These are phyloP conservation scores for Truncatella angustata DNA, from an alignment of 2,329 filamentous ascomycete species.

Conservation along the genomic window DNA sequence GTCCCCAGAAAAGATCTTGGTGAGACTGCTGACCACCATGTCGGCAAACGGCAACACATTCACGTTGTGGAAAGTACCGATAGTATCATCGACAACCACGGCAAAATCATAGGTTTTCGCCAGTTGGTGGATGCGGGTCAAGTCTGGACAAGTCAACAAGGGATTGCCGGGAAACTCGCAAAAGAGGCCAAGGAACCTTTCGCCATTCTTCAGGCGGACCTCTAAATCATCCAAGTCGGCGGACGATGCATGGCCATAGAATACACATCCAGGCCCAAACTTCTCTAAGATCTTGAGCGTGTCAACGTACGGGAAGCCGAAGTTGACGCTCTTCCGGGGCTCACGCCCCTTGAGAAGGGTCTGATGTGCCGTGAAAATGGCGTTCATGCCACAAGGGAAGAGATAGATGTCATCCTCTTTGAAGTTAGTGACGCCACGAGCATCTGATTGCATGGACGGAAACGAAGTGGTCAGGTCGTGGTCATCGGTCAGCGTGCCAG, in stretches of 20 bases:
- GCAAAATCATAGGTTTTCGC: slow-evolving; percentile 85
- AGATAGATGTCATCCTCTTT: slow-evolving; percentile 86
- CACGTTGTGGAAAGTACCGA: slow-evolving; percentile 94
- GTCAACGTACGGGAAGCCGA: slow-evolving; percentile 97
- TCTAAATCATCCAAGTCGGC: slow-evolving; percentile 85
- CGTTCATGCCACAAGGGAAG: slow-evolving; percentile 88
- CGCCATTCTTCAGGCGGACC: slow-evolving; percentile 64
- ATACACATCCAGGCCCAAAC: slow-evolving; percentile 84
- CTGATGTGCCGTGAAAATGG: slow-evolving; percentile 86
- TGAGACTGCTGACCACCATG: slow-evolving; percentile 89
- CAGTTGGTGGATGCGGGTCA: slow-evolving; percentile 74
- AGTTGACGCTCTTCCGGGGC: slow-evolving; percentile 75
- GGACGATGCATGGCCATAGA: slow-evolving; percentile 79
- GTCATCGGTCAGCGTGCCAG: slow-evolving; percentile 76
- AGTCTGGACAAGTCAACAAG: slow-evolving; percentile 78
- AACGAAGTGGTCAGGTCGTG: slow-evolving; percentile 59
- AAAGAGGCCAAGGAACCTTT: slow-evolving; percentile 80
- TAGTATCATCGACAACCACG: slow-evolving; percentile 91
- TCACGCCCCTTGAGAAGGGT: slow-evolving; percentile 65
- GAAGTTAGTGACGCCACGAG: slow-evolving; percentile 61
- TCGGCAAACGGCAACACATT: slow-evolving; percentile 89
- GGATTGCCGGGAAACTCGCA: slow-evolving; percentile 96
- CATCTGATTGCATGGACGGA: slow-evolving; percentile 46
- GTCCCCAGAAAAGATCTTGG: slow-evolving; percentile 96
- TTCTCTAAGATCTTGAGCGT: slow-evolving; percentile 94